Evolutionary conservation across 1,139 yeast species (phyloP).

Genomic region (Pneumocystis sp.): DNA sequence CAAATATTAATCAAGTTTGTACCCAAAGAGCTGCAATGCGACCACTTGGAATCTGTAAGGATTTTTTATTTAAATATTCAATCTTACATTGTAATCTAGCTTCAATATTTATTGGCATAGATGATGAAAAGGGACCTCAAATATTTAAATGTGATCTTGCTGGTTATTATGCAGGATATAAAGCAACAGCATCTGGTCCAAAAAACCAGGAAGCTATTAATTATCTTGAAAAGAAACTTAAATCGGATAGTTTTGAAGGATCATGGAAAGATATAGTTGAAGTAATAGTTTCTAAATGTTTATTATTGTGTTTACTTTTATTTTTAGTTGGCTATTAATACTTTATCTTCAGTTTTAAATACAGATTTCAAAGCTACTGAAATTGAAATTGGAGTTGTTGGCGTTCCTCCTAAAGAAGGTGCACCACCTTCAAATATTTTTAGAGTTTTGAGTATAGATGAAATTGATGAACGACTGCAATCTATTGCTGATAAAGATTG

Average conservation of each 20-base stretch:
- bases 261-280: slow-evolving; percentile 46
- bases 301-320: background rate
- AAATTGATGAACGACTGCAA: slow-evolving; percentile 84
- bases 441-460: slow-evolving; percentile 59
- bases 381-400: slow-evolving; percentile 82
- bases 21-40: slow-evolving; percentile 99
- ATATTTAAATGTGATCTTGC: slow-evolving; percentile 94
- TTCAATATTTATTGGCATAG: slow-evolving; percentile 72
- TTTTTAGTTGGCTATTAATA: slow-evolving; percentile 76
- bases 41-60: slow-evolving; percentile 36
- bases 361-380: slow-evolving; percentile 90
- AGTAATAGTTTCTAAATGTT: slow-evolving; percentile 74
- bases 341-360: slow-evolving; percentile 72
- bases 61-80: background rate
- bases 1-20: slow-evolving; percentile 83
- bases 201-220: slow-evolving; percentile 94
- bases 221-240: slow-evolving; percentile 77
- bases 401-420: slow-evolving; percentile 31
- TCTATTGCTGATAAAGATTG: slow-evolving; percentile 93
- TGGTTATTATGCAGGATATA: slow-evolving; percentile 81
- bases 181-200: slow-evolving; percentile 92
- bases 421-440: slow-evolving; percentile 26
- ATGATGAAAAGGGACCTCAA: slow-evolving; percentile 81
- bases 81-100: background rate
- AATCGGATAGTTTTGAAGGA: slow-evolving; percentile 21